Conservation (phyloP, 345 rosid genomes). For the Bruguiera gymnorhiza region DNA sequence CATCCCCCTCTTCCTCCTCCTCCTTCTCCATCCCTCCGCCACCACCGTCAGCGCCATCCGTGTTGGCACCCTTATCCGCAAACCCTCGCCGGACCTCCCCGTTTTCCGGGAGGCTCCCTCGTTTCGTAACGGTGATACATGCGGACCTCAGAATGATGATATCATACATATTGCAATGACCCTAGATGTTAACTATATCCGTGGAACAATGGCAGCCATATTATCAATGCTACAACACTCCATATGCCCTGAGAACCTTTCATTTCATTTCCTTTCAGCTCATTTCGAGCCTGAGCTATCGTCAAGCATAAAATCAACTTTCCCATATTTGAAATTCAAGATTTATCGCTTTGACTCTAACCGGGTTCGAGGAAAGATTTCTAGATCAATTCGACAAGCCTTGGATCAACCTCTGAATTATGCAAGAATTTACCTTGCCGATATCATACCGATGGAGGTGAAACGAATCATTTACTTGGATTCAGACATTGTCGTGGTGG, state of each 20-base stretch:
- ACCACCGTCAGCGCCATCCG: slow-evolving; percentile 29
- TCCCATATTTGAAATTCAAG: slow-evolving; percentile 53
- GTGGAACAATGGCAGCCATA: slow-evolving; percentile 71
- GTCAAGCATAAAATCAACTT: slow-evolving; percentile 47
- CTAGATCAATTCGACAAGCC: slow-evolving; percentile 55
- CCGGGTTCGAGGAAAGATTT: slow-evolving; percentile 54
- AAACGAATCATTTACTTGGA: slow-evolving; percentile 52
- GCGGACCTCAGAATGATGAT: slow-evolving; percentile 31
- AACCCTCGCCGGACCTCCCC: slow-evolving; percentile 38
- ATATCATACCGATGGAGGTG: slow-evolving; percentile 42
- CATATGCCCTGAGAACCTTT: slow-evolving; percentile 53
- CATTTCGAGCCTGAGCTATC: slow-evolving; percentile 40
- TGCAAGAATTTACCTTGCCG: slow-evolving; percentile 61
- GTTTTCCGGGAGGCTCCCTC: slow-evolving; percentile 53
- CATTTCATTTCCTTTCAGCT: slow-evolving; percentile 58
- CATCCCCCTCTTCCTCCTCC: slow-evolving; percentile 41
- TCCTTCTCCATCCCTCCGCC: slow-evolving; percentile 15
- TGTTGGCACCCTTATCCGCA: slow-evolving; percentile 30
- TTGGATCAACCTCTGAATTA: slow-evolving; percentile 63
- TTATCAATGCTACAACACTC: slow-evolving; percentile 59
- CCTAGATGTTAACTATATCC: slow-evolving; percentile 60
- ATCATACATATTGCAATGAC: slow-evolving; percentile 58
- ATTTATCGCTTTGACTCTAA: slow-evolving; percentile 49
- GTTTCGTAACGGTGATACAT: slow-evolving; percentile 47
- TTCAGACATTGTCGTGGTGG: slow-evolving; percentile 64